Evolutionary conservation across 2,329 filamentous ascomycete species (phyloP).

Genomic region (Teratosphaeria gauchensis): DNA sequence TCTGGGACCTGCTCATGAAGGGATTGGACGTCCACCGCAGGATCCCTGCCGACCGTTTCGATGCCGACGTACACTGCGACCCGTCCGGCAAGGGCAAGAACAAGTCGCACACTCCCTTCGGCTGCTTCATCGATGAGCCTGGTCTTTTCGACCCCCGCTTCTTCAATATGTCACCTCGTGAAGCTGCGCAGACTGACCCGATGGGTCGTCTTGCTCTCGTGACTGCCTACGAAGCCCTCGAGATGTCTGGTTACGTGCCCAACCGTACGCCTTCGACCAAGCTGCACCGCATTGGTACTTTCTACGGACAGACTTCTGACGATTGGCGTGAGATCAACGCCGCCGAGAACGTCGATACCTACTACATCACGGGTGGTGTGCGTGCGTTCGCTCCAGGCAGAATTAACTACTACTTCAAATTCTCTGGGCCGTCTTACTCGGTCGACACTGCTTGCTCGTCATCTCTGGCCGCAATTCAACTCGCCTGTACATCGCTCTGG

Average conservation of each 20-base stretch:
- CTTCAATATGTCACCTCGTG: slow-evolving; percentile 78
- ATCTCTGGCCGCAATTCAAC: slow-evolving; percentile 60
- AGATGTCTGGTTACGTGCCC: slow-evolving; percentile 69
- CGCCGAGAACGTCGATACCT: slow-evolving; percentile 59
- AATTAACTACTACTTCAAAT: slow-evolving; percentile 70
- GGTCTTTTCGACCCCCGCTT: slow-evolving; percentile 73
- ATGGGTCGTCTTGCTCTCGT: slow-evolving; percentile 68
- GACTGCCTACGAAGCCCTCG: slow-evolving; percentile 71
- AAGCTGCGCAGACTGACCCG: slow-evolving; percentile 71
- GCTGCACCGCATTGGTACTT: slow-evolving; percentile 57
- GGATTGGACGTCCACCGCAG: slow-evolving; percentile 64
- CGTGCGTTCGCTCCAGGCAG: slow-evolving; percentile 53
- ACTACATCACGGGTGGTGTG: slow-evolving; percentile 56
- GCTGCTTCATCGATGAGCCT: slow-evolving; percentile 66
- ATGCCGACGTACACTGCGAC: slow-evolving; percentile 61
- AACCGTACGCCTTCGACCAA: slow-evolving; percentile 61
- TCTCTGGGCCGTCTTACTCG: slow-evolving; percentile 61
- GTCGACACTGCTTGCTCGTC: slow-evolving; percentile 74
- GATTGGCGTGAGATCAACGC: slow-evolving; percentile 71
- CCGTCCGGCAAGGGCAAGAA: slow-evolving; percentile 64
- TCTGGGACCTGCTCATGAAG: slow-evolving; percentile 67
- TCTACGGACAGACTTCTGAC: slow-evolving; percentile 66
- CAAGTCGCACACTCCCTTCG: slow-evolving; percentile 66
- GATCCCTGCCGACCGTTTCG: slow-evolving; percentile 62
- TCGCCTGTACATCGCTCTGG: slow-evolving; percentile 64